phyloP scores from a whole-genome alignment of 1,284 basidiomycete species.

The Leccinum subrobustum region DNA sequence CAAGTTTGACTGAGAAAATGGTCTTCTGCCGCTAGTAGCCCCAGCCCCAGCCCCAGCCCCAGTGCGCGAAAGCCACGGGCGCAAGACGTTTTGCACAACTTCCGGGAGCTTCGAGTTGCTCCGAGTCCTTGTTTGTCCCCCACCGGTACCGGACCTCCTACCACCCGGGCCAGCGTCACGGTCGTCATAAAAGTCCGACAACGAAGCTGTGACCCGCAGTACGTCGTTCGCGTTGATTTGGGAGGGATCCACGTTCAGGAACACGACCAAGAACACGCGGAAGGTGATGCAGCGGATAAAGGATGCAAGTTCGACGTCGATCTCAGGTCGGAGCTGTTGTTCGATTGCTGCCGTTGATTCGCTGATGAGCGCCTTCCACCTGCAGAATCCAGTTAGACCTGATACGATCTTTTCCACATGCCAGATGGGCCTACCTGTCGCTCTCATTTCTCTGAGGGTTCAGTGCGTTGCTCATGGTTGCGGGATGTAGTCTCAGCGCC shows the following conservation, averaged over 20 bases:
- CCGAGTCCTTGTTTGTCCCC: not conserved
- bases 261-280: constrained; percentile 39
- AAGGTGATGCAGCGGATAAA: constrained; percentile 47
- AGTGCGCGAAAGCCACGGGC: constrained; percentile 37
- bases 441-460: constrained; percentile 35
- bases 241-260: constrained; percentile 40
- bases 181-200: constrained; percentile 43
- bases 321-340: constrained; percentile 12
- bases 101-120: constrained; percentile 11
- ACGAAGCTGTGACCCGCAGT: constrained; percentile 31
- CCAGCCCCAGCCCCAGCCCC: too few species aligned
- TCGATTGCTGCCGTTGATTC: constrained; percentile 33
- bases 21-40: not conserved
- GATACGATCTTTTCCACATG: not conserved
- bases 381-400: constrained; percentile 13
- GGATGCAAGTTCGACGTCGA: constrained; percentile 33
- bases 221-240: constrained; percentile 32
- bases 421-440: constrained; percentile 18
- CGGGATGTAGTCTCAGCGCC: constrained; percentile 9
- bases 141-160: not conserved
- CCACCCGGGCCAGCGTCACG: not conserved
- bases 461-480: constrained; percentile 40
- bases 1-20: constrained; percentile 38
- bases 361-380: constrained; percentile 24
- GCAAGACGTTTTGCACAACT: constrained; percentile 31